phyloP scores from a whole-genome alignment of 2,329 filamentous ascomycete genomes.

The Ceratocystis colombiana region DNA sequence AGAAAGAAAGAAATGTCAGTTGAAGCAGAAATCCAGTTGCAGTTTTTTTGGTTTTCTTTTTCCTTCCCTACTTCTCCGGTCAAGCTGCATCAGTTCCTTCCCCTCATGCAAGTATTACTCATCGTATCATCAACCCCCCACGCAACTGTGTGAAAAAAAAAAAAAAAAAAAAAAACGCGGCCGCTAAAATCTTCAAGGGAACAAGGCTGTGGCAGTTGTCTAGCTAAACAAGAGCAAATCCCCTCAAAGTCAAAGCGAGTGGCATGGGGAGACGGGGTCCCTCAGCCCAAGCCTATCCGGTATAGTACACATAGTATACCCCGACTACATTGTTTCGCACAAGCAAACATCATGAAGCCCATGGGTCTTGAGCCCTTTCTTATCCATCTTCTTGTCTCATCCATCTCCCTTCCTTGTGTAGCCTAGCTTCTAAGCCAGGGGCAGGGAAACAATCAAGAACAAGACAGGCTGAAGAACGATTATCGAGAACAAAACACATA shows the following conservation, averaged over 20 bases:
- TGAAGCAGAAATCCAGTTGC: too few species aligned
- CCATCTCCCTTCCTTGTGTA: not conserved
- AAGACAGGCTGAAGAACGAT: not conserved
- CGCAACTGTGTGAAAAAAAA: not conserved
- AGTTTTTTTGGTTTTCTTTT: too few species aligned
- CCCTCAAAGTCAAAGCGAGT: not conserved
- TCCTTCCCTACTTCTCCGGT: too few species aligned
- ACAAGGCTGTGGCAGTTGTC: constrained; percentile 11
- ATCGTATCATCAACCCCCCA: not conserved
- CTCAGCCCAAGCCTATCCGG: not conserved
- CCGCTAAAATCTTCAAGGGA: constrained; percentile 9
- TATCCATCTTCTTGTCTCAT: not conserved
- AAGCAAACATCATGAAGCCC: not conserved
- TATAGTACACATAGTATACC: not conserved
- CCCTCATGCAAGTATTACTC: too few species aligned
- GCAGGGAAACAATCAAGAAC: not conserved
- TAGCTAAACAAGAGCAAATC: constrained; percentile 9
- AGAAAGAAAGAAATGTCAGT: too few species aligned
- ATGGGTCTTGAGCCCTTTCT: not conserved
- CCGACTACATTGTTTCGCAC: not conserved
- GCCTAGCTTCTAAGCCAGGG: not conserved
- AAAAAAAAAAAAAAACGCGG: not conserved
- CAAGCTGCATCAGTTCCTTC: not conserved
- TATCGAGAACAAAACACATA: not conserved
- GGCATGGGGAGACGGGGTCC: not conserved